Evolutionary conservation across 169 alveolate species (phyloP), one percentile per base, ranked within the genome.

Genomic region (Cystoisospora suis): DNA sequence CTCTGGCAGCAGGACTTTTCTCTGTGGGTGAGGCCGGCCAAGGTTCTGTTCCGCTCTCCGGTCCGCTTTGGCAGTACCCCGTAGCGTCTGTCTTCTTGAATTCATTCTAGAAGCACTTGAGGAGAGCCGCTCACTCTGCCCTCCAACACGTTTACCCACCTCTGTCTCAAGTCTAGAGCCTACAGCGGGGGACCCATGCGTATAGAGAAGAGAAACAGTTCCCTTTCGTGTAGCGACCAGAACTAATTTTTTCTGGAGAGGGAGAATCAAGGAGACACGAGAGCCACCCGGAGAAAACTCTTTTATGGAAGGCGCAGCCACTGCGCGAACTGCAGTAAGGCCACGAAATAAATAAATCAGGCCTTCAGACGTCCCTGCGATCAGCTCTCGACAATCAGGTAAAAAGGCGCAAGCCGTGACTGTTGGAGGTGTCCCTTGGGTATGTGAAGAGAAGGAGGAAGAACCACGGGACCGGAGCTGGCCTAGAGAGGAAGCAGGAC

Each of bases 221-320:
- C 91, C 91, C 44, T 87, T 77, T 69, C 58, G 86, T 1, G 91
- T 83, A 1, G 61, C 91, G 32, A 75, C 87, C 42, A 87, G 87
- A 49, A 87, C 53, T 65, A 87, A 44, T 7, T 79, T 70, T 80
- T 58, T 72, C 59, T 75, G 87, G 20, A 87, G 34, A 5, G 80
- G 91, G 56, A 70, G 79, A 47, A 87, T 65, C 34, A 87, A 47
- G 12, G 59, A 40, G 42, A 87, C 45, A 17, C 72, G 44, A 79
- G 77, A n/a, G 20, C 45, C 12, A 12, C 45, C 42, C 12, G 77
- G 77, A 9, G 61, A 49, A n/a, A n/a, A n/a, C n/a, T 81, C 65
- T 80, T 81, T 38, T 69, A 49, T 46, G 32, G 87, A 87, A n/a
- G 91, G 81, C 32, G 56, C 40, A 0, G 87, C 23, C 34, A 87